Evolutionary conservation across 352 stramenopile genomes (phyloP).

Genomic region (Pythium sukuiense): DNA sequence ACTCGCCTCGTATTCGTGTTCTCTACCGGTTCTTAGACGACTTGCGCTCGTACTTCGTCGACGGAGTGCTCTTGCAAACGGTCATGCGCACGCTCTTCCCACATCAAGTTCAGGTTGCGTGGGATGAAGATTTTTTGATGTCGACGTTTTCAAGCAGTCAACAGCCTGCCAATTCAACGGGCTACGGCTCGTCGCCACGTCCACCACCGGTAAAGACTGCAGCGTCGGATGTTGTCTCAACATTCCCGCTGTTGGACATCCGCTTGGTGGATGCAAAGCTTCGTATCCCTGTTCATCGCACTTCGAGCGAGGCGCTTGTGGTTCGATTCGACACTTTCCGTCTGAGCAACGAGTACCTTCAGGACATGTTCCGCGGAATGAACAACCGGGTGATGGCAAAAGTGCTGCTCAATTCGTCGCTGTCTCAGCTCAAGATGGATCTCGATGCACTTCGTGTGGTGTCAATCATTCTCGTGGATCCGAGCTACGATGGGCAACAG

Average conservation of each 20-base stretch:
- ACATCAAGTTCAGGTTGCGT: slow-evolving; percentile 62
- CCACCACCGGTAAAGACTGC: slow-evolving; percentile 11
- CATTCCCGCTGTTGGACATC: slow-evolving; percentile 79
- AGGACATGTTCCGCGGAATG: slow-evolving; percentile 63
- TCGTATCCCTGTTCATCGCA: slow-evolving; percentile 78
- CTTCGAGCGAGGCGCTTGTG: slow-evolving; percentile 72
- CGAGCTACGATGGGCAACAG: slow-evolving; percentile 26
- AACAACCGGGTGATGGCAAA: slow-evolving; percentile 80
- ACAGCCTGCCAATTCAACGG: slow-evolving; percentile 15
- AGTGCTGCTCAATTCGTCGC: slow-evolving; percentile 80
- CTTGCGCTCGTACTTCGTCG: slow-evolving; percentile 69
- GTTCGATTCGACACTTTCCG: slow-evolving; percentile 68
- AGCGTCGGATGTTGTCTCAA: slow-evolving; percentile 70
- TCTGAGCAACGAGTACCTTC: slow-evolving; percentile 63
- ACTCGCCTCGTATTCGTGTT: slow-evolving; percentile 78
- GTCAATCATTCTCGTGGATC: slow-evolving; percentile 71
- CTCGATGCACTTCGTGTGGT: slow-evolving; percentile 70
- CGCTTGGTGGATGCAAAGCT: slow-evolving; percentile 66
- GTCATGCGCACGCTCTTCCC: slow-evolving; percentile 57
- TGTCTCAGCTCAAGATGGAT: slow-evolving; percentile 70
- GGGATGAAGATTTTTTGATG: slow-evolving; percentile 76
- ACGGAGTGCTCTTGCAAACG: slow-evolving; percentile 65
- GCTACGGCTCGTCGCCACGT: slow-evolving; percentile 19
- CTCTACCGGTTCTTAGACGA: slow-evolving; percentile 84
- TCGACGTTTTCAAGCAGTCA: slow-evolving; percentile 27